Conservation (phyloP, 305 asterid species). For the Ilex paraguariensis region DNA sequence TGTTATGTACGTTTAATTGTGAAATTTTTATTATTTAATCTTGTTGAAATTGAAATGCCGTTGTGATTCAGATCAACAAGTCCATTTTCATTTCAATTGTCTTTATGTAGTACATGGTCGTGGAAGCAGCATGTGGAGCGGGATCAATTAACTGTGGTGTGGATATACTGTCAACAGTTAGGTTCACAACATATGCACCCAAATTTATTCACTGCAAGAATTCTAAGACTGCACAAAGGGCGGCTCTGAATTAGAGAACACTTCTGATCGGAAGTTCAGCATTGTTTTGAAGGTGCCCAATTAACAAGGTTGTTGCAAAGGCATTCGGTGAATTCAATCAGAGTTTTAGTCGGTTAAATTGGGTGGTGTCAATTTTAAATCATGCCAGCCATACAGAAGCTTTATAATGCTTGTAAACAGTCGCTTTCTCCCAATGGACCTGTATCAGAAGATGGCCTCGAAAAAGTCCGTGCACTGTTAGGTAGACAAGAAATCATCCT, state of each 20-base stretch:
- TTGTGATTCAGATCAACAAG: too few relatives aligned
- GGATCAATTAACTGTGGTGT: neutral
- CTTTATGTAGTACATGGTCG: neutral
- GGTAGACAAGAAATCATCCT: slow-evolving; percentile 41
- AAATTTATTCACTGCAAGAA: neutral
- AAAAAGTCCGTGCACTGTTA: slow-evolving; percentile 74
- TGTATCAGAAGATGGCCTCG: slow-evolving; percentile 82
- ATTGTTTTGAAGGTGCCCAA: slow-evolving; percentile 1
- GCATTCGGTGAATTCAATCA: slow-evolving; percentile 6
- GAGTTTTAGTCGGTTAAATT: slow-evolving; percentile 14
- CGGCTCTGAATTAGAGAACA: slow-evolving; percentile 64
- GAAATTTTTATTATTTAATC: too few relatives aligned
- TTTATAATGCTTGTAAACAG: slow-evolving; percentile 84
- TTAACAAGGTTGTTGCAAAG: slow-evolving; percentile 6
- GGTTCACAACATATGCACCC: neutral
- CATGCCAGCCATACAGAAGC: slow-evolving; percentile 98
- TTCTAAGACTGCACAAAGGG: slow-evolving; percentile 26
- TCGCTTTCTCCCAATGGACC: slow-evolving; percentile 86
- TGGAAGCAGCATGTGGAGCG: neutral
- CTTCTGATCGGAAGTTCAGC: slow-evolving; percentile 29
- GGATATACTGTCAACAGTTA: neutral
- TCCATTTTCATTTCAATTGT: neutral
- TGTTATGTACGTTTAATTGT: too few relatives aligned
- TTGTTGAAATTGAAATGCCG: too few relatives aligned
- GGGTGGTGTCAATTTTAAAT: slow-evolving; percentile 35